Evolutionary conservation across 352 stramenopile species (phyloP), one percentile per base, ranked within the genome.

Genomic region (Globisporangium iwayamae): DNA sequence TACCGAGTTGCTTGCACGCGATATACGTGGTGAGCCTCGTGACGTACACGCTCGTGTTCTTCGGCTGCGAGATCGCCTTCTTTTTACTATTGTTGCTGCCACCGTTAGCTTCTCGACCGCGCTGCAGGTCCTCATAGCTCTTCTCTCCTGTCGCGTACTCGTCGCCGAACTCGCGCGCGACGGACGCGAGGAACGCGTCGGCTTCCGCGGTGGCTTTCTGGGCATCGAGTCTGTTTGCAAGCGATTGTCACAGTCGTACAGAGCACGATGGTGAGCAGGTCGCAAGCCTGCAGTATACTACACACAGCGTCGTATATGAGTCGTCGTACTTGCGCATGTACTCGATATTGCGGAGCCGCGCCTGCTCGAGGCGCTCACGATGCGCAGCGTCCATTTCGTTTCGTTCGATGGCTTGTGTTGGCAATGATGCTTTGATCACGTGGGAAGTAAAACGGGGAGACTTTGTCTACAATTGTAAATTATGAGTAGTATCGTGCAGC

Each of bases 1-100:
- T 62, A 94, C 86, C 87, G 11, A 95, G 73, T 60, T 95, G 87
- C 57, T 82, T 83, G 63, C 87, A 94, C 14, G 87, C 85, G 69
- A 91, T 83, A 60, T 93, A 93, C 50, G 85, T 93, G 20, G 78
- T 80, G 9, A 95, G 75, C 0, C 87, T 85, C 11, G 81, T 89
- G 61, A 95, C 56, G 63, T 95, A 95, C 25, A 94, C 77, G 66
- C 85, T 91, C 60, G 79, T 84, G 60, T 88, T 89, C 66, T 84
- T 78, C 16, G 70, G 71, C 25, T 45, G 48, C 18, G 65, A 18
- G 2, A 34, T 32, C 2, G 43, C 48, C 30, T 66, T 60, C 34
- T 69, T 74, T 32, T 56, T 56, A 25, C 38, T 66, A 63, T 6
- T 30, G 13, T 8, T 25, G 14, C 38, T 52, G 38, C 32, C 18